Base-by-base conservation (phyloP, 2,329 filamentous ascomycete genomes). In the Xylogone sp. region DNA sequence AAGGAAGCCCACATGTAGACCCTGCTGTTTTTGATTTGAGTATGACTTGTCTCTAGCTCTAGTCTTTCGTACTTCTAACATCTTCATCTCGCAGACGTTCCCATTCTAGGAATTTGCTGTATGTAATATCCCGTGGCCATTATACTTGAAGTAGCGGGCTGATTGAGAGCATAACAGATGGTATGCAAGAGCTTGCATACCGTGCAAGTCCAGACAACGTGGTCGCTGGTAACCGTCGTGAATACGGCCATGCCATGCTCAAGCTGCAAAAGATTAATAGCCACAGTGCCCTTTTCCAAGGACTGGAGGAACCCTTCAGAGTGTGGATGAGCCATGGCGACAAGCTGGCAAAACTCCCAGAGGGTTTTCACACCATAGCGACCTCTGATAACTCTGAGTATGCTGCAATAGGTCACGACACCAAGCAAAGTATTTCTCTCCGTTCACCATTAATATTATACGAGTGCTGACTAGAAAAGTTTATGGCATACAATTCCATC, bases 281-380 rank as follows among this genome's bases (percentile, higher is more conserved):
- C 45, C 84, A 90, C 63, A 84, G 88, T 59, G 87, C 96, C 68
- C 82, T 97, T 20, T 97, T 97, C 69, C 77, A 82, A 22, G 89
- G 84, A 16, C 65, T 96, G 10, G 86, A 84, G 53, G 84, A 88
- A 54, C 74, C 82, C 48, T 77, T 89, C 62, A 78, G 87, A 53
- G 75, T 89, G 13, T 93, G 82, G 79, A 97, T 97, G 92, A 88
- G 82, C 59, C 93, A 97, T 68, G 86, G 84, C 53, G 91, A 97
- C 72, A 96, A 96, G 76, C 80, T 97, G 10, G 79, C 78, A 39
- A 74, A 79, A 50, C 75, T 96, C 39, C 92, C 92, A 8, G 74
- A 85, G 31, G 81, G 77, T 42, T 96, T 96, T 67, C 72, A 81
- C 53, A 83, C 78, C 16, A 82, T 96, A 61, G 91, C 88, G 47